Base-by-base conservation (phyloP, 148 eudicot genomes). In the Talinum fruticosum region DNA sequence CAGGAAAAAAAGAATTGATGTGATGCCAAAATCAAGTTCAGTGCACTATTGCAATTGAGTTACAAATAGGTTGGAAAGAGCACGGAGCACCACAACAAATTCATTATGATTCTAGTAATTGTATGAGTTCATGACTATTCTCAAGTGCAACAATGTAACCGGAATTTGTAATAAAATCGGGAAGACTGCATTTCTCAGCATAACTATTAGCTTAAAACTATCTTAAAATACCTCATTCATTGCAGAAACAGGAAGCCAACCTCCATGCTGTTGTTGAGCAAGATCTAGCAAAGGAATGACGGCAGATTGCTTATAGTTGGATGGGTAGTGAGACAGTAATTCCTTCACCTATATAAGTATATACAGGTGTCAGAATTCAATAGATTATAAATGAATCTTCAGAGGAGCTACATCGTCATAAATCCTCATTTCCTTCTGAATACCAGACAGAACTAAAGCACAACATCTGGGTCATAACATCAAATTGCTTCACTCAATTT, bases 221-320 rank as follows among this genome's bases (percentile, higher is more conserved):
- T 16, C 13, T 37, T 32, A 45, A 47, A 73, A 76, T 90, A 96
- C 98, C 87, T 91, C 98, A 83, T 96, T 91, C 98, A 96, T 96
- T 54, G 99, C 97, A 73, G 99, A 96, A 83, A 96, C 99, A 80
- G 99, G 87, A 79, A 96, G 98, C 99, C 99, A 96, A 23, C 99
- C 99, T 74, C 98, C 97, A 83, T 96, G 90, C 76, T 93, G 98
- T 79, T 96, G 98, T 83, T 96, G 99, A 30, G 99, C 99, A 82
- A 96, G 95, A 87, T 96, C 99, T 66, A 96, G 86, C 88, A 96
- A 76, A 49, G 98, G 99, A 79, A 96, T 96, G 77, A 93, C 97
- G 24, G 99, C 99, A 68, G 99, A 96, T 81, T 93, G 98, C 91
- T 96, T 96, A 82, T 96, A 96, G 86, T 96, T 96, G 49, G 97